Evolutionary conservation across 2,329 filamentous ascomycete species (phyloP), one percentile per base, ranked within the genome.

Genomic region (Ustulina deusta): DNA sequence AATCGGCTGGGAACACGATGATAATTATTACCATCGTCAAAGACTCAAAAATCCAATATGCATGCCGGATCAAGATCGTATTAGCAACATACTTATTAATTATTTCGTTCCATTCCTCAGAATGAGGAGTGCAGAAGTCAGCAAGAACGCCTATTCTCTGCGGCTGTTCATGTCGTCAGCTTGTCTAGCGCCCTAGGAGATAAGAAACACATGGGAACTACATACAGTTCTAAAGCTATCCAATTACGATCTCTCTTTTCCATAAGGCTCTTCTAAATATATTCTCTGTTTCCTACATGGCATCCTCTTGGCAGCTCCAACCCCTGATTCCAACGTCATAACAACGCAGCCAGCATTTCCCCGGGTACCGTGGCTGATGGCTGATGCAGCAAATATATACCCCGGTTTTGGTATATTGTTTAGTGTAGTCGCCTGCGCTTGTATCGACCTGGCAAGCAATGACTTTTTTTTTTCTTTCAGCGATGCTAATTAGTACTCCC

Each of bases 201-300:
- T 22, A n/a, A n/a, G 22, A 38, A 4, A 55, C 20, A 29, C 20
- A 55, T 49, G 11, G 32, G 36, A 63, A 63, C 29, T 44, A 42
- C 46, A 36, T 44, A 42, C 46, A 36, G 25, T 25, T 22, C 15
- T 6, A 10, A 17, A 38, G 7, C 10, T n/a, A n/a, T 17, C 15
- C 10, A 25, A 34, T 27, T 15, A 17, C 20, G 25, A 52, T 63
- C 42, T 55, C 5, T n/a, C n/a, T 7, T 6, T 4, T 52, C 6
- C n/a, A 22, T 22, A 46, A 52, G 36, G 58, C 58, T 42, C 25
- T 52, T 46, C n/a, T n/a, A n/a, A n/a, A n/a, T n/a, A 54, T 7
- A 15, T 54, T 27, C 2, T 27, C 9, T 1, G 29, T 36, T 34
- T 36, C 49, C 36, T 34, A 54, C 17, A 25, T 54, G 27, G 22